phyloP scores from a whole-genome alignment of 371 early-diverging fungal genomes.

The Mucor sp. region DNA sequence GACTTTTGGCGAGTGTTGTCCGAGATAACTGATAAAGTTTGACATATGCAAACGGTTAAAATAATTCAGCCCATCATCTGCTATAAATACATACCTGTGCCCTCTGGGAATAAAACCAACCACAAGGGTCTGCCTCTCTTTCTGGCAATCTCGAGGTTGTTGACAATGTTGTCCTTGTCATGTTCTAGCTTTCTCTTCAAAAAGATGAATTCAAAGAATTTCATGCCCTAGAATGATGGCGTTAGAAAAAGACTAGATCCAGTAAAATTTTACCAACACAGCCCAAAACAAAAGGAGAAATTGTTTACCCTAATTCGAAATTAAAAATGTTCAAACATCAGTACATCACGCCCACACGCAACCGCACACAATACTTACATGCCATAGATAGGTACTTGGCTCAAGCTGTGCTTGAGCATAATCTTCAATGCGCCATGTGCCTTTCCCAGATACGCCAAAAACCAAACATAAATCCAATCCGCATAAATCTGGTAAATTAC shows the following conservation, averaged over 20 bases:
- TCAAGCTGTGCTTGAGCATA: constrained; percentile 78
- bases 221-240: constrained; percentile 71
- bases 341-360: neutral
- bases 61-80: neutral
- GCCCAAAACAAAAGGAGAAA: constrained; percentile 2
- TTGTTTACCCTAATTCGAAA: constrained; percentile 22
- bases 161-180: constrained; percentile 66
- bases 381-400: constrained; percentile 83
- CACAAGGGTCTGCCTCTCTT: constrained; percentile 65
- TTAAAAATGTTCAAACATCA: neutral
- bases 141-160: constrained; percentile 35
- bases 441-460: constrained; percentile 61
- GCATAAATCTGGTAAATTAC: constrained; percentile 62
- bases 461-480: constrained; percentile 93
- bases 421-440: constrained; percentile 83
- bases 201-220: constrained; percentile 85
- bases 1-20: constrained; percentile 53
- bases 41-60: neutral
- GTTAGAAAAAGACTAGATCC: neutral
- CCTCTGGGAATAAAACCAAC: constrained; percentile 93
- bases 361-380: constrained; percentile 48
- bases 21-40: constrained; percentile 45
- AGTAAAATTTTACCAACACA: neutral
- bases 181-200: constrained; percentile 78
- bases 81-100: constrained; percentile 61